Conservation (phyloP, 371 early-diverging fungal genomes). For the Mucor piriformis region DNA sequence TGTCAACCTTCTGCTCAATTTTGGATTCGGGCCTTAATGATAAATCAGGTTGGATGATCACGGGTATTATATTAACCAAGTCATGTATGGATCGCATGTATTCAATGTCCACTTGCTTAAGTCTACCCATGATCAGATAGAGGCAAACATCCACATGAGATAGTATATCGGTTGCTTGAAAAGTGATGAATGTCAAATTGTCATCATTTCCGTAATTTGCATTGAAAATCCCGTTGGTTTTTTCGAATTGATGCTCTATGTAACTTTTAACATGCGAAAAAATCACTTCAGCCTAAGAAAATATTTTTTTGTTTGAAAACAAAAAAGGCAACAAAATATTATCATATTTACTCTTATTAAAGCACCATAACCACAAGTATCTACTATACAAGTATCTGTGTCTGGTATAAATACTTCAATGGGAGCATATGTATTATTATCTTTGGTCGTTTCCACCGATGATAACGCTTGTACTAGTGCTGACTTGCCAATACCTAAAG, state of each 20-base stretch:
- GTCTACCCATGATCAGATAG: conserved; percentile 64
- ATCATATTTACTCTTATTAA: conserved; percentile 48
- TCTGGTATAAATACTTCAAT: conserved; percentile 9
- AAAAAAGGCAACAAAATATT: neutral
- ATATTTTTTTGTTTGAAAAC: neutral
- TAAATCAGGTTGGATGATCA: conserved; percentile 67
- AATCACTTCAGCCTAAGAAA: conserved; percentile 34
- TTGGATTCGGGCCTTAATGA: conserved; percentile 13
- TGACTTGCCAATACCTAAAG: conserved; percentile 56
- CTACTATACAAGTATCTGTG: conserved; percentile 53
- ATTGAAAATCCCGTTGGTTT: conserved; percentile 32
- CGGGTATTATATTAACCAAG: conserved; percentile 64
- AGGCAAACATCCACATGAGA: conserved; percentile 73
- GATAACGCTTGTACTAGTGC: conserved; percentile 48
- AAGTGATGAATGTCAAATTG: conserved; percentile 4
- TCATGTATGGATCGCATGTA: conserved; percentile 67
- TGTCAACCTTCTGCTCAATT: conserved; percentile 10
- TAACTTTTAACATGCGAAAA: conserved; percentile 36
- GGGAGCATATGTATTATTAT: conserved; percentile 4
- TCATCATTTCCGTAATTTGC: conserved; percentile 25
- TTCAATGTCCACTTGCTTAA: conserved; percentile 76
- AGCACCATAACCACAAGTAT: conserved; percentile 65
- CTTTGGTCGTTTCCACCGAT: conserved; percentile 21
- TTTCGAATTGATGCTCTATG: conserved; percentile 43
- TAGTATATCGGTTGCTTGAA: conserved; percentile 39